Base-by-base conservation (phyloP, 345 rosid species). In the Geranium rotundifolium region DNA sequence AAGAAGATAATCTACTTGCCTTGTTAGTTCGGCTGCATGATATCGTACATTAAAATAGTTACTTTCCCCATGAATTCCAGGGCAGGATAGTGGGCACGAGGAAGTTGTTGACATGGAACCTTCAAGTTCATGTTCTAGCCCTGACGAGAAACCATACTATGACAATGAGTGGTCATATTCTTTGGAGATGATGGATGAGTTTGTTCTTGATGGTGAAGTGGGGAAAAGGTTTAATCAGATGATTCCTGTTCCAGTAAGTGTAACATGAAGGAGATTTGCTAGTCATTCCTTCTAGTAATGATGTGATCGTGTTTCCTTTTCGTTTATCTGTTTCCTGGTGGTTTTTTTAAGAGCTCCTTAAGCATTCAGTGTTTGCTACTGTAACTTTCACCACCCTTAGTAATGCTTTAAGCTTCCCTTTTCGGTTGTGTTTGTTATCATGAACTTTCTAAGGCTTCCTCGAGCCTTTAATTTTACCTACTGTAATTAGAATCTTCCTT, bases 211-310 rank as follows among this genome's bases (percentile, higher is more conserved):
- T 61, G 79, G 76, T 19, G 88, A 83, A 75, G 81, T 85, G 59
- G 84, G 82, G 60, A 81, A 81, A 72, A 71, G 81, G 80, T 71
- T 85, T 60, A 78, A 79, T 76, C 85, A 80, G 70, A 83, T 85
- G 88, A 75, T 81, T 74, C 77, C 86, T 29, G 78, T 85, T 62
- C 91, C 85, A n/a, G 91, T 85, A 77, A 80, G 91, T 79, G 56
- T 72, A 9, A 52, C 52, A 12, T 46, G 16, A 46, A 9, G 12
- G 16, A 46, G 52, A 46, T 10, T 46, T 29, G 41, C 13, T 56
- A 58, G 19, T 30, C 19, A 63, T 56, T 58, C 29, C 65, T 8
- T 41, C 50, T 63, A 17, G 56, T 17, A 17, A n/a, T 55, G 57
- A 46, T 46, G 16, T 14, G 52, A 46, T 46, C 52, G 10, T 12